Conservation (phyloP, 495 filamentous ascomycete species). For the Lepraria neglecta region DNA sequence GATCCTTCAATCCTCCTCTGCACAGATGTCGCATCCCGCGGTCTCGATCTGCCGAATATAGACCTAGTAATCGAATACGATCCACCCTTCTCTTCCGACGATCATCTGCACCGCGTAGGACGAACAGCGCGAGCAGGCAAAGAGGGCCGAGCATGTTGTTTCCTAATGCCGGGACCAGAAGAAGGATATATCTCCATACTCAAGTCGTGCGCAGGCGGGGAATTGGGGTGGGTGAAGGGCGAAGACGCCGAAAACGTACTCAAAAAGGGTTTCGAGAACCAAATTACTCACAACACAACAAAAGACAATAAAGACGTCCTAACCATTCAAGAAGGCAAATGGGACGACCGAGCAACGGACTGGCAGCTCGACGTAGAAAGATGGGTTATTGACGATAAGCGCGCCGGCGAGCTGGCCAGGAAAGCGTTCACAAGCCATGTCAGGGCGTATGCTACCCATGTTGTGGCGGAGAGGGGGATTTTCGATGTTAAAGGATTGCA, state of each 20-base stretch:
- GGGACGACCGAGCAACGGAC: slow-evolving; percentile 67
- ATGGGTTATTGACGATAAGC: slow-evolving; percentile 56
- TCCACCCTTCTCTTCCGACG: slow-evolving; percentile 80
- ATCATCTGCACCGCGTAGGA: slow-evolving; percentile 90
- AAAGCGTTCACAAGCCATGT: slow-evolving; percentile 87
- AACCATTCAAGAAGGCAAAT: slow-evolving; percentile 41
- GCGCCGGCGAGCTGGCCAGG: slow-evolving; percentile 63
- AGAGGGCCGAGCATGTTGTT: slow-evolving; percentile 78
- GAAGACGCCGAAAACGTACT: slow-evolving; percentile 55
- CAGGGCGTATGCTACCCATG: slow-evolving; percentile 89
- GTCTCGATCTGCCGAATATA: slow-evolving; percentile 87
- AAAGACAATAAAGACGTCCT: slow-evolving; percentile 32
- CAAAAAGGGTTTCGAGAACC: slow-evolving; percentile 52
- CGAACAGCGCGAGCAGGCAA: slow-evolving; percentile 90
- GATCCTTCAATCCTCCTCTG: slow-evolving; percentile 76
- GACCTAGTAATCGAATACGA: slow-evolving; percentile 94
- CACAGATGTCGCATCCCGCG: slow-evolving; percentile 91
- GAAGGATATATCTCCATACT: slow-evolving; percentile 81
- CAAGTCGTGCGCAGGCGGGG: slow-evolving; percentile 49
- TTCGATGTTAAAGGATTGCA: slow-evolving; percentile 89
- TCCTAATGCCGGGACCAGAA: slow-evolving; percentile 83
- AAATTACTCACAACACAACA: slow-evolving; percentile 27
- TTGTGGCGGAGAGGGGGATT: slow-evolving; percentile 68
- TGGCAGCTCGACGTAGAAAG: slow-evolving; percentile 70
- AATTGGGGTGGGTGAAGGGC: slow-evolving; percentile 41